Evolutionary conservation across 352 stramenopile genomes (phyloP).

Genomic region (Peronosclerospora sorghi): DNA sequence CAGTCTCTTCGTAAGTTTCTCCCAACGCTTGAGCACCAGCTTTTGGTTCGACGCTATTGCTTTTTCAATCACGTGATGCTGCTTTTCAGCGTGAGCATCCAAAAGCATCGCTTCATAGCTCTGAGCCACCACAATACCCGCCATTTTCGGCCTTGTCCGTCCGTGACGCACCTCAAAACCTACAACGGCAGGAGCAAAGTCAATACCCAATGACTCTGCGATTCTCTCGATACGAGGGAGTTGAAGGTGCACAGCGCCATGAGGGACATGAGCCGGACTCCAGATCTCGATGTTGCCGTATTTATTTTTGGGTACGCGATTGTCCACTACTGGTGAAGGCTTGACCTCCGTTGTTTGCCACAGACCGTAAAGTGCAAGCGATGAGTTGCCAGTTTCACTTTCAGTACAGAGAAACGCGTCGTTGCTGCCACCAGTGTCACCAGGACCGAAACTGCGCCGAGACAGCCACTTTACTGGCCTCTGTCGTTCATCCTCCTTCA

Average conservation of each 20-base stretch:
- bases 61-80: constrained; percentile 62
- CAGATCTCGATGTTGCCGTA: constrained; percentile 85
- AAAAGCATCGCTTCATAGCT: constrained; percentile 32
- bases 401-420: background rate
- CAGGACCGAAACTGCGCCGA: constrained; percentile 4
- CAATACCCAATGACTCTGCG: constrained; percentile 54
- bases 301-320: constrained; percentile 69
- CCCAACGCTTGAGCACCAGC: constrained; percentile 49
- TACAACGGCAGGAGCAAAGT: constrained; percentile 71
- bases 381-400: background rate
- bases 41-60: constrained; percentile 56
- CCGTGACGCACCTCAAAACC: constrained; percentile 69
- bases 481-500: constrained; percentile 37
- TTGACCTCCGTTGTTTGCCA: constrained; percentile 71
- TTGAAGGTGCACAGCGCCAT: constrained; percentile 43
- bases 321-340: constrained; percentile 37
- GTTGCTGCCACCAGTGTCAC: constrained; percentile 11
- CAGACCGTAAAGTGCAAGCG: constrained; percentile 44
- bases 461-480: constrained; percentile 45
- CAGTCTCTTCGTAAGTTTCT: constrained; percentile 47
- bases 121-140: constrained; percentile 61
- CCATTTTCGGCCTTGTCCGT: constrained; percentile 47
- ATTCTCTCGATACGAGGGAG: constrained; percentile 54
- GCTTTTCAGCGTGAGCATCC: constrained; percentile 53
- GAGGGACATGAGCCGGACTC: constrained; percentile 56